A percentile compares a stretch with the other conserved stretches of the same genome.
phyloP scores from a whole-genome alignment of 2,329 filamentous ascomycete genomes.

The Daldinia sp. region DNA sequence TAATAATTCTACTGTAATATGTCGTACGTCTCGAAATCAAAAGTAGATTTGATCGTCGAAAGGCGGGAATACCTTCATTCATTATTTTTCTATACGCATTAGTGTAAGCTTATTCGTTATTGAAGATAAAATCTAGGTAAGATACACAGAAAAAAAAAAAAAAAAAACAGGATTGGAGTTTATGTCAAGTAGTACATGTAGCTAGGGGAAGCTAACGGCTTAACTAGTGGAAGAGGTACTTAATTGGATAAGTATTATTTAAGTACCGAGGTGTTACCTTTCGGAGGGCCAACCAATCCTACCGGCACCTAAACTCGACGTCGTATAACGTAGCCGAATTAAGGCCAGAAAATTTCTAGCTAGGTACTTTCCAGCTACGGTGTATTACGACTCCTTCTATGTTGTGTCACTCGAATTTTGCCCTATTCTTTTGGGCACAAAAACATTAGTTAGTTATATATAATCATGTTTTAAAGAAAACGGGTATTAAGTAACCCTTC shows the following conservation, averaged over 20 bases:
- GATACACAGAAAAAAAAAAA: background rate
- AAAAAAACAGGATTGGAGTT: background rate
- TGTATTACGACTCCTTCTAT: slow-evolving; percentile 7
- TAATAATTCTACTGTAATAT: slow-evolving; percentile 19
- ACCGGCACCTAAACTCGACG: slow-evolving; percentile 11
- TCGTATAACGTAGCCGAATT: slow-evolving; percentile 19
- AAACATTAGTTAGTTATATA: no score
- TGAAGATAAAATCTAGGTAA: background rate
- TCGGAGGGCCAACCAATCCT: slow-evolving; percentile 7
- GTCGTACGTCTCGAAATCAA: slow-evolving; percentile 12
- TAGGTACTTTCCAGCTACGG: slow-evolving; percentile 19
- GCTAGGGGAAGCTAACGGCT: background rate
- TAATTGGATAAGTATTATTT: background rate
- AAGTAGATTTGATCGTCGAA: slow-evolving; percentile 3
- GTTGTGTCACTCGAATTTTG: slow-evolving; percentile 22
- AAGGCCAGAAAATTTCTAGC: slow-evolving; percentile 30
- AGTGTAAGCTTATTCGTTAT: background rate
- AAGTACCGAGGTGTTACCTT: slow-evolving; percentile 5
- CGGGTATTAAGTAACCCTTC: background rate
- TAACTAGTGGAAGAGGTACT: slow-evolving; percentile 6
- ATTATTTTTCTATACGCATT: background rate
- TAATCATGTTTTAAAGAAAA: background rate
- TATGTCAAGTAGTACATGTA: background rate
- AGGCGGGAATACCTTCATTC: background rate
- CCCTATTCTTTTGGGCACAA: slow-evolving; percentile 15